These are phyloP conservation scores for Leccinum aurantiacum DNA, from an alignment of 768 basidiomycete species.

Conservation along the genomic window DNA sequence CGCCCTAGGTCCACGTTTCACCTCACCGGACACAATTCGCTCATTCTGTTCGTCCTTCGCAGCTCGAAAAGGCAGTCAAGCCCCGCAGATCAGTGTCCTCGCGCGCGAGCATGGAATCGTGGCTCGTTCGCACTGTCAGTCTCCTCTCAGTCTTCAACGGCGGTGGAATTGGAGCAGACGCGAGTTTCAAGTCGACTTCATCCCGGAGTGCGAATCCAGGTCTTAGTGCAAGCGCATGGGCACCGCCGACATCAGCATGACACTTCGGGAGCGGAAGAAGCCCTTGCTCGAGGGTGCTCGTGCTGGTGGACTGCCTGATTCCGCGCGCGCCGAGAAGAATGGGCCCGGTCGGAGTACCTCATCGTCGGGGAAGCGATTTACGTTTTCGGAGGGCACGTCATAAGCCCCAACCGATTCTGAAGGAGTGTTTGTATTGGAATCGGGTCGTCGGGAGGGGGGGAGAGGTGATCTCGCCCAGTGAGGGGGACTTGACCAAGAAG, in stretches of 20 bases:
- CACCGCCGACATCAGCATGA: conserved; percentile 30
- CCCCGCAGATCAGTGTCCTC: conserved; percentile 48
- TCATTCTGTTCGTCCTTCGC: not conserved
- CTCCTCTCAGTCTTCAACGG: conserved; percentile 13
- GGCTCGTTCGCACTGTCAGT: conserved; percentile 56
- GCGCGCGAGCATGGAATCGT: conserved; percentile 38
- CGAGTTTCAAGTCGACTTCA: not conserved
- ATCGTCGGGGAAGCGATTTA: not conserved
- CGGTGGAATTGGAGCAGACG: not conserved
- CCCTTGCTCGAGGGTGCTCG: not conserved
- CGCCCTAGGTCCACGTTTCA: not conserved
- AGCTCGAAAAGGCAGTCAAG: conserved; percentile 70
- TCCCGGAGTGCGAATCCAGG: not conserved
- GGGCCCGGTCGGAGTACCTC: conserved; percentile 10
- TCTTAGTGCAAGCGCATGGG: not conserved
- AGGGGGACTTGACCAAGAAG: conserved; percentile 38
- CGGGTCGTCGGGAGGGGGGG: not conserved
- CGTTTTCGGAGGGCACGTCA: not conserved
- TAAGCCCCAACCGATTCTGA: rapidly evolving
- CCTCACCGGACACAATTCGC: not conserved
- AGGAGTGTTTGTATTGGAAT: not conserved
- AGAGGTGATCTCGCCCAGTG: conserved; percentile 2
- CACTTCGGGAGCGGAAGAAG: conserved; percentile 51
- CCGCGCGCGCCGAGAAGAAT: not conserved
- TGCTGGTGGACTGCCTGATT: not conserved